Evolutionary conservation across 2,329 filamentous ascomycete species (phyloP), one percentile per base, ranked within the genome.

Genomic region (Moelleriella libera): DNA sequence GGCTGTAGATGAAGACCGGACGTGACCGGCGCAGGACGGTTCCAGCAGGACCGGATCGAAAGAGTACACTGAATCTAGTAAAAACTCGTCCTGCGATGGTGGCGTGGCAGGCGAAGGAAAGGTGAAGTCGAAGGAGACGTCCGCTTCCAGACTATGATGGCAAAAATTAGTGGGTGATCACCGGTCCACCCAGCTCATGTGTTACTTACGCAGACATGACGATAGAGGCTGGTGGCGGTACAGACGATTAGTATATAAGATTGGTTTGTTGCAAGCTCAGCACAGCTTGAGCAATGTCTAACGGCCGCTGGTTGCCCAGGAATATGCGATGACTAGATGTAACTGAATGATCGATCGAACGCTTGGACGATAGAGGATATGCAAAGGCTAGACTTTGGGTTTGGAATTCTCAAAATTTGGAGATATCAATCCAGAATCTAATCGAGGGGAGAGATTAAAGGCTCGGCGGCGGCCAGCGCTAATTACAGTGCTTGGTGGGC

Each of bases 1-100:
- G 45, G 75, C 74, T 57, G 80, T 77, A 54, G 82, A 85, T 50
- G 74, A 72, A 58, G 77, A 78, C 59, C 80, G 78, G 61, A 69
- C 71, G 62, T 85, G 80, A 53, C 67, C 69, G 50, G 65, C 62
- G 62, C 67, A 77, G 29, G 75, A 67, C 51, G 78, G 69, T 53
- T 78, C 73, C 53, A 78, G 66, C 49, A 80, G 65, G 48, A 74
- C 70, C 43, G 72, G 65, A 55, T 80, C 75, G 64, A 78, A 79
- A 50, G 68, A 67, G 60, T 71, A 76, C 57, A 52, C 29, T n/a
- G 48, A 47, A 45, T 50, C 52, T 54, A 62, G 55, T 48, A 46
- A 30, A 42, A 57, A 51, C 31, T 34, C 45, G 30, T 54, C 48
- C 30, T 54, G 50, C 5, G 59, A 56, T 48, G 60, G 60, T 6